Evolutionary conservation across 208 protist genomes (phyloP), one percentile per base, ranked within the genome.

Genomic region (Strigomonas culicis): DNA sequence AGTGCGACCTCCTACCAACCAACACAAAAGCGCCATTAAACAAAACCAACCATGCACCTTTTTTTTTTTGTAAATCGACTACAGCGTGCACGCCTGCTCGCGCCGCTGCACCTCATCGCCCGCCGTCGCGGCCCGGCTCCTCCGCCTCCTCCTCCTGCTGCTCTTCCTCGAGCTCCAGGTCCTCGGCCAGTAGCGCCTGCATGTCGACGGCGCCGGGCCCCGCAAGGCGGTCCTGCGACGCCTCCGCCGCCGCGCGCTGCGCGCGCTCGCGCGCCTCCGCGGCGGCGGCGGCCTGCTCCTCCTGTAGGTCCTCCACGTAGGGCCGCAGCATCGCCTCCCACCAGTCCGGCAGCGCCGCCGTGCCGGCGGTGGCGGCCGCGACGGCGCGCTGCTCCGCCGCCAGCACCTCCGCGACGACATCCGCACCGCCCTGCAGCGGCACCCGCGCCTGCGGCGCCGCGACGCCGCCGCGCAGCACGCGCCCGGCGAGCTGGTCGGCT

Each of bases 301-400:
- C 70, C 36, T 73, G 66, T 0, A 90, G 36, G 39, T 65, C 72
- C 31, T 73, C 76, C 41, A 88, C 67, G 55, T 90, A 80, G 11
- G 75, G 62, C 19, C 50, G 58, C 1, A 88, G 43, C 68, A 85
- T 80, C 4, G 51, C 51, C 47, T 73, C 43, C 88, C 84, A 90
- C 80, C 84, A 88, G 22, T 41, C 63, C 15, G 76, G 72, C 63
- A 74, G 52, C n/a, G 8, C 17, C n/a, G 8, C 49, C 15, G 52
- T 47, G 1, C 51, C 56, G 0, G 70, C 70, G 7, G 63, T 36
- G 22, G 15, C 50, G 27, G 31, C 44, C 17, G 25, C 51, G 36
- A 51, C 59, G 36, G 60, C 22, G 44, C 22, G 1, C 46, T 34
- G 55, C 68, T 74, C 68, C 8, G 70, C 41, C 50, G 49, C 61